Evolutionary conservation across 2,329 filamentous ascomycete species (phyloP), one percentile per base, ranked within the genome.

Genomic region (Nemania sp.): DNA sequence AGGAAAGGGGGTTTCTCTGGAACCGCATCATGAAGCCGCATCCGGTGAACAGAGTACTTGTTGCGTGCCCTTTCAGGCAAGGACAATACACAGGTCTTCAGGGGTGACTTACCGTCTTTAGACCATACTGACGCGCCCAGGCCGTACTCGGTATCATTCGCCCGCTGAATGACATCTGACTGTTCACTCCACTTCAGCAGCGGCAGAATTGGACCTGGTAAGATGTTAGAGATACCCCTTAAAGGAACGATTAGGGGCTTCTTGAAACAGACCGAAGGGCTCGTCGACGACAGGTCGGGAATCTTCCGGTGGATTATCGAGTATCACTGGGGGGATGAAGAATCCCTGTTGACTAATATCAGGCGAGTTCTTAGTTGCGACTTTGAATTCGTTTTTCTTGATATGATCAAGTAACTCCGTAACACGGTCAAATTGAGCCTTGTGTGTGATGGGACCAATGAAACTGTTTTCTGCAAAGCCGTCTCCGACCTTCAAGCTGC

Each of bases 91-190:
- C n/a, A n/a, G 1, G 81, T 81, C 55, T 20, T 11, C 13, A 13
- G 39, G 18, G 5, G n/a, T n/a, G n/a, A n/a, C n/a, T n/a, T n/a
- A n/a, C n/a, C 1, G 42, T 83, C 79, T 58, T 76, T 78, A 18
- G 73, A 72, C 78, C 80, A 85, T n/a, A 85, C 80, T 32, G 79
- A 82, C 35, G 81, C 81, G 47, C 79, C 82, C 2, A 86, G 78
- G 47, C 82, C 82, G 9, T 75, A 76, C 42, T 80, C 77, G 25
- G 77, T 80, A 70, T 80, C 70, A 71, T 85, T 85, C 39, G 77
- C 79, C 25, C 78, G 71, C 32, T 62, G 63, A 64, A 81, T 77
- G 46, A 80, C 78, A 39, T 81, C 79, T 32, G 75, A 75, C 56
- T 80, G 77, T 25, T 77, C 73, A 3, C 69, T 68, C 74, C 76